Percentiles rank a stretch among this genome's conserved stretches.
These are phyloP conservation scores for Pythium aquatile DNA, from an alignment of 352 stramenopile species.

Conservation along the genomic window DNA sequence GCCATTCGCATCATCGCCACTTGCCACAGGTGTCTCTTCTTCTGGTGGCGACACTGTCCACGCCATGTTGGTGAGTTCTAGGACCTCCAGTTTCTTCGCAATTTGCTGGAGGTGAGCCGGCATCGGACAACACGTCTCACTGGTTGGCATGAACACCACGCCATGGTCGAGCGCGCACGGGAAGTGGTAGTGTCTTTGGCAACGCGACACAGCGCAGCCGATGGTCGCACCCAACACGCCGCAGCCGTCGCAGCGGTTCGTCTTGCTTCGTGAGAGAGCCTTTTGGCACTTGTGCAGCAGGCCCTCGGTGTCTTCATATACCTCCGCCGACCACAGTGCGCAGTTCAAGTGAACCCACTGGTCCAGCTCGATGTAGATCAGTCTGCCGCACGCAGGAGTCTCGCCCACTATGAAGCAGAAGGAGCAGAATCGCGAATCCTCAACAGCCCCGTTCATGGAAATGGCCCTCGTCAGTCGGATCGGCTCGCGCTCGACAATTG, in stretches of 20 bases:
- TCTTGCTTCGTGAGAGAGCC: constrained; percentile 82
- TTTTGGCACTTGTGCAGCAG: constrained; percentile 87
- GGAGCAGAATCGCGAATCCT: constrained; percentile 73
- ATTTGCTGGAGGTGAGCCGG: constrained; percentile 52
- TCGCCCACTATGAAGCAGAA: constrained; percentile 87
- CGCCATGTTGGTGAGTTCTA: constrained; percentile 1
- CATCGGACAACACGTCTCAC: constrained; percentile 66
- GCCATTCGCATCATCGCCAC: not conserved
- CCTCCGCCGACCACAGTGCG: constrained; percentile 91
- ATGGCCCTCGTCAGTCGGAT: not conserved
- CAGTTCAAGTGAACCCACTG: constrained; percentile 93
- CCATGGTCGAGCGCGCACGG: constrained; percentile 84
- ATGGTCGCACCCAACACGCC: constrained; percentile 89
- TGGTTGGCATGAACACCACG: constrained; percentile 64
- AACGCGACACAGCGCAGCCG: constrained; percentile 87
- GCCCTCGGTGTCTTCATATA: constrained; percentile 77
- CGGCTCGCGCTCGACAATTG: not conserved
- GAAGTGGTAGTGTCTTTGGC: constrained; percentile 93
- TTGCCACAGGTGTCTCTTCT: not conserved
- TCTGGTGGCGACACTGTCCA: not conserved
- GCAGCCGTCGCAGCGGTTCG: constrained; percentile 91
- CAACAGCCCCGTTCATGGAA: constrained; percentile 20
- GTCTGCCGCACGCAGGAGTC: constrained; percentile 58
- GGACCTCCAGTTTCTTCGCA: constrained; percentile 32
- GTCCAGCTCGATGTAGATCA: constrained; percentile 81